Evolutionary conservation across 2,329 filamentous ascomycete species (phyloP), one percentile per base, ranked within the genome.

Genomic region (Davidsoniella neocaledoniae): DNA sequence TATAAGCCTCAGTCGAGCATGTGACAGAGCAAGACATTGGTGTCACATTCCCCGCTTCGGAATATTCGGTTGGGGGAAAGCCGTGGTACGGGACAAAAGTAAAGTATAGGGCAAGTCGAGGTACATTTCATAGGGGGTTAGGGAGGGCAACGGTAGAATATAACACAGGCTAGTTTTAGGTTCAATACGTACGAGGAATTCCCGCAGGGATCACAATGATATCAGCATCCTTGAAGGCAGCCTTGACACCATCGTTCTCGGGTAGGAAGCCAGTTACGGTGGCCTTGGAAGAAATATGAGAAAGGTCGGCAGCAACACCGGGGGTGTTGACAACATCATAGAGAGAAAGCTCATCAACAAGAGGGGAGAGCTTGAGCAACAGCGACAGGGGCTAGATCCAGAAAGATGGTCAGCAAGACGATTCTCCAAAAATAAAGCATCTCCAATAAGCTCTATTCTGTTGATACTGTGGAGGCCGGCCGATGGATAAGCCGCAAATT

Each of bases 261-360:
- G 90, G 90, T 53, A 96, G 80, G 71, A 83, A 93, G 65, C 90
- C 90, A 54, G 80, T 80, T 59, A 90, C 78, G 76, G 83, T 86
- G 56, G 91, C 90, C 59, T 77, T 76, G 55, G 87, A 86, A 54
- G 90, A 94, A 69, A 98, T 96, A 76, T 98, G 91, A 54, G 88
- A 95, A 54, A 98, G 80, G 66, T 98, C 91, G 62, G 90, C 81
- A 57, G 88, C 86, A 63, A 98, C 91, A 68, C 91, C 91, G 60
- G 87, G 88, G 46, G 87, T 93, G 77, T 96, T 95, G 68, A 96
- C 90, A 58, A 98, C 88, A 94, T 98, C 91, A 75, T 95, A 98
- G 60, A 98, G 84, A 54, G 87, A 76, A 61, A 98, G 85, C 73
- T 96, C 86, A 62, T 90, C 83, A 61, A 98, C 75, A 62, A 86